A percentile compares a stretch with the other conserved stretches of the same genome.
phyloP scores from a whole-genome alignment of 2,329 filamentous ascomycete genomes.

The Akanthomyces uredinophilus region DNA sequence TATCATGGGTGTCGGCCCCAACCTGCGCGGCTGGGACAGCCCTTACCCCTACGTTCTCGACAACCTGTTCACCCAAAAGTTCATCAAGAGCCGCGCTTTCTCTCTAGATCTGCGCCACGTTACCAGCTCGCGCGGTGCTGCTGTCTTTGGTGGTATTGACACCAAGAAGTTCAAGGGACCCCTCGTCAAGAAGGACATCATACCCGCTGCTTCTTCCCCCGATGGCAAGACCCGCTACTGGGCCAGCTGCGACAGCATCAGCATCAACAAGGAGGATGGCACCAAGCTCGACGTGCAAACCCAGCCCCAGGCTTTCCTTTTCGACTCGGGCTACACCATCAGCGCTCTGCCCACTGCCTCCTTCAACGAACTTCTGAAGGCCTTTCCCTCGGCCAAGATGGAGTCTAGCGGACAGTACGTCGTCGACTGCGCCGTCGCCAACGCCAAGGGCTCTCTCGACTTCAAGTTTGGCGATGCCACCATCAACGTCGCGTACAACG shows the following conservation, averaged over 20 bases:
- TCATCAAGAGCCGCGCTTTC: conserved; percentile 34
- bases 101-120: conserved; percentile 31
- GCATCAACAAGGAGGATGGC: conserved; percentile 28
- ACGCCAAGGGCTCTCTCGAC: conserved; percentile 37
- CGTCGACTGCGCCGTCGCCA: conserved; percentile 37
- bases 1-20: conserved; percentile 32
- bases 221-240: conserved; percentile 36
- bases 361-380: conserved; percentile 39
- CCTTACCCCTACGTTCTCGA: conserved; percentile 33
- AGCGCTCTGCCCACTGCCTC: conserved; percentile 59
- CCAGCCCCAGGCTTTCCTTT: conserved; percentile 42
- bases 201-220: conserved; percentile 35
- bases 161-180: conserved; percentile 49
- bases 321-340: conserved; percentile 64
- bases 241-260: conserved; percentile 35
- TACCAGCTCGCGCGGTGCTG: conserved; percentile 27
- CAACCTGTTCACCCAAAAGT: conserved; percentile 28
- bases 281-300: conserved; percentile 41
- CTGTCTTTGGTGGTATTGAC: conserved; percentile 54
- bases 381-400: conserved; percentile 40
- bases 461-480: conserved; percentile 42
- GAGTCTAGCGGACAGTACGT: conserved; percentile 41
- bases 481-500: conserved; percentile 41
- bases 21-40: conserved; percentile 29
- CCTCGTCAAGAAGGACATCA: conserved; percentile 52